Evolutionary conservation across 2,329 filamentous ascomycete species (phyloP), one percentile per base, ranked within the genome.

Genomic region (Neofusicoccum ribis): DNA sequence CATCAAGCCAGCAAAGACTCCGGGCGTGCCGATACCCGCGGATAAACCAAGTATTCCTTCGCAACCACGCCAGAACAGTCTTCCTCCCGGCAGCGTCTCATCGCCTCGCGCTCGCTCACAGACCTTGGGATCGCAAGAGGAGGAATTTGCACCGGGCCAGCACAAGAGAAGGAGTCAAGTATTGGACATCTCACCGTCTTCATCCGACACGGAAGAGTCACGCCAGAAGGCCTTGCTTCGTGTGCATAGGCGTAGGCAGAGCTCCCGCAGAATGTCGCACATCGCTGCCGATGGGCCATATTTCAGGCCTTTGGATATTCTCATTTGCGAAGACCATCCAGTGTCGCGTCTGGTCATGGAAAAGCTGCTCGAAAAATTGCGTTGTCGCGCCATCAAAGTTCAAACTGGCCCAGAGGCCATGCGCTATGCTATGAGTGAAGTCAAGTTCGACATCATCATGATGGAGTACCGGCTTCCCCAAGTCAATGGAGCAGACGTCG

Each of bases 271-370:
- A 58, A 86, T 98, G 73, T 99, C 95, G 0, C 93, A 96, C 72
- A 93, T 98, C 72, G 93, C 89, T 43, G 86, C 90, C 46, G 93
- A 94, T 62, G 90, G 90, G 0, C 95, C 95, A 2, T 86, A 89
- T 41, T 99, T 97, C 79, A 87, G 95, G 36, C 93, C 95, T 1
- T 80, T 99, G 60, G 95, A 99, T 77, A 91, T 99, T 5, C 83
- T 99, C 60, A 96, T 99, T 60, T 98, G 95, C 75, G 95, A 99
- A 79, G 95, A 99, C 72, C 95, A 99, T 76, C 95, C 95, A 0
- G 94, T 99, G 3, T 97, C 95, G 5, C 88, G 94, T 23, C 89
- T 99, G 82, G 94, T 99, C n/a, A 98, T 99, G 94, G 95, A 99
- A 75, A 95, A 96, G 72, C 82, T 99, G 7, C 85, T 99, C 61